Conservation (phyloP, 192 early-diverging fungal genomes). For the Backusella luteola region DNA sequence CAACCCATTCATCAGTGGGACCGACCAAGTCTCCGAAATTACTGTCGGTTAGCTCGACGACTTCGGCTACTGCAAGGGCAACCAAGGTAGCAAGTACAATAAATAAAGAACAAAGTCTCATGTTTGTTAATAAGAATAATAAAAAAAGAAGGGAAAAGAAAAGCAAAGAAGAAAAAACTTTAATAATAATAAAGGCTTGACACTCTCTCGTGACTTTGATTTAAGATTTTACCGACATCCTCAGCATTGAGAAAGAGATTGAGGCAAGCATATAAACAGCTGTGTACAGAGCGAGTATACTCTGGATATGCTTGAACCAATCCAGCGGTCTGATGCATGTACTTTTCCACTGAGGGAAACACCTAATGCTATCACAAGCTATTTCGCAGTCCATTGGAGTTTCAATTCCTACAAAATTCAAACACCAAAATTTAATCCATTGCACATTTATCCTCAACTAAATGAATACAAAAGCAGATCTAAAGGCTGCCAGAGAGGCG, state of each 20-base stretch:
- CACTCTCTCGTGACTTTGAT: conserved; percentile 1
- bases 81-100: background rate
- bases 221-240: background rate
- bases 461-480: conserved; percentile 33
- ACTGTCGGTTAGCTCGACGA: conserved; percentile 14
- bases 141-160: background rate
- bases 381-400: background rate
- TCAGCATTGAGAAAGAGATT: too few relatives aligned
- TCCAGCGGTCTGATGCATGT: background rate
- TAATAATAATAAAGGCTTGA: background rate
- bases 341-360: too few relatives aligned
- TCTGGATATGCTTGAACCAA: background rate
- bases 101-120: background rate
- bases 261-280: too few relatives aligned
- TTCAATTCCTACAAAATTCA: background rate
- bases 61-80: background rate
- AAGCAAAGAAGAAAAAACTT: background rate
- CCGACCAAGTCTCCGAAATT: conserved; percentile 21
- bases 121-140: background rate
- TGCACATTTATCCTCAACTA: background rate
- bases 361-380: too few relatives aligned
- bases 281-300: too few relatives aligned
- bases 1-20: conserved; percentile 22
- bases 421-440: background rate
- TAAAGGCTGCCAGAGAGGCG: conserved; percentile 53